Evolutionary conservation across 805 yeast genomes (phyloP), one percentile per base, ranked within the genome.

Genomic region (Metschnikowia hibisci): DNA sequence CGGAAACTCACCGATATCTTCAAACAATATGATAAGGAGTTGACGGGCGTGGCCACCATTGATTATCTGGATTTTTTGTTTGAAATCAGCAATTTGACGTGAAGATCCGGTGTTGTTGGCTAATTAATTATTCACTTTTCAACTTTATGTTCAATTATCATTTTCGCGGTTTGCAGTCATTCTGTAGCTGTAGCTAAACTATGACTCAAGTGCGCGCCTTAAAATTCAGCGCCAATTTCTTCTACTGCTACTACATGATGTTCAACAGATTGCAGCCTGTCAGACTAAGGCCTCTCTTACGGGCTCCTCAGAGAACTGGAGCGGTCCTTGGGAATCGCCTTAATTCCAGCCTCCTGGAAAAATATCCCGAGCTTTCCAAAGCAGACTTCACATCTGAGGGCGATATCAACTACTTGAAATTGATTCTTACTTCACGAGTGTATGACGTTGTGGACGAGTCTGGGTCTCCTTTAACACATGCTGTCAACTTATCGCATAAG

Each of bases 401-500:
- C 4, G 71, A 81, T 11, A 97, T 98, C n/a, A 97, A 93, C 68
- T 93, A 93, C 59, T 80, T 93, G 51, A 85, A 95, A 59, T 71
- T 93, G 66, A 89, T 91, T 39, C 70, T 93, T 42, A 87, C 97
- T 1, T 86, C 97, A 2, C 73, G 96, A 45, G 98, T 93, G 2
- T 95, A 95, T 63, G 99, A 95, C 57, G 96, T 88, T 9, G 84
- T 93, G 32, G 82, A 86, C 34, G 59, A 64, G 34, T 73, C 67
- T 1, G 98, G 93, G 51, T 81, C 96, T 0, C 97, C 98, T 4
- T 71, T 89, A 31, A 77, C 87, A 1, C 69, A 73, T 29, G 98
- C 96, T 0, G 77, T 80, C 9, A 80, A 84, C 22, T 70, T 93
- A 36, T 82, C 93, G 1, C 82, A 81, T 38, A 82, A 80, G 56